A percentile compares a stretch with the other conserved stretches of the same genome.
phyloP scores from a whole-genome alignment of 2,329 filamentous ascomycete genomes.

The Apiospora koreana region DNA sequence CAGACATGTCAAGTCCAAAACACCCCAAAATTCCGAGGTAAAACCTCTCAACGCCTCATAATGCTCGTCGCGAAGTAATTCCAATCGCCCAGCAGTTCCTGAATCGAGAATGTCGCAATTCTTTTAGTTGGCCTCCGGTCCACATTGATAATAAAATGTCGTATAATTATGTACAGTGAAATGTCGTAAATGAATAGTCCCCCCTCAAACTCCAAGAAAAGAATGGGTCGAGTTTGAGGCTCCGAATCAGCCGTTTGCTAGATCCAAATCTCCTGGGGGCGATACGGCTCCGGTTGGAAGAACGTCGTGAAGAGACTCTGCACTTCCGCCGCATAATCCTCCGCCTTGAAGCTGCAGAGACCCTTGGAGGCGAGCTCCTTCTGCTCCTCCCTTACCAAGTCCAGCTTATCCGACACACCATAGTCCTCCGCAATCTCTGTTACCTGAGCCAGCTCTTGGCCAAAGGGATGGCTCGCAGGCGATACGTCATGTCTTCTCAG shows the following conservation, averaged over 20 bases:
- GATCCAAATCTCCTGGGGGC: slow-evolving; percentile 3
- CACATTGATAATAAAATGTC: background rate
- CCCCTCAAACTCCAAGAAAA: slow-evolving; percentile 11
- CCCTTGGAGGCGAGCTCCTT: slow-evolving; percentile 68
- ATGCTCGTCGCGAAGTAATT: background rate
- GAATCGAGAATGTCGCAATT: background rate
- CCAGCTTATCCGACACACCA: slow-evolving; percentile 58
- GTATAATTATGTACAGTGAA: slow-evolving; percentile 34
- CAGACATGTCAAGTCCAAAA: background rate
- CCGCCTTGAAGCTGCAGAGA: slow-evolving; percentile 71
- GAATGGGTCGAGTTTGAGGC: background rate
- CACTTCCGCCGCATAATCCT: slow-evolving; percentile 85
- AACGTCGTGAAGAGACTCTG: slow-evolving; percentile 66
- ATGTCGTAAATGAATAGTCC: slow-evolving; percentile 22
- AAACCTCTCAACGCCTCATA: background rate
- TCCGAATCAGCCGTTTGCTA: background rate
- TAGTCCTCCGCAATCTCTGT: slow-evolving; percentile 93
- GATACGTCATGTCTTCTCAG: slow-evolving; percentile 27
- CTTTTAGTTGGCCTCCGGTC: background rate
- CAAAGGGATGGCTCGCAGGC: slow-evolving; percentile 65
- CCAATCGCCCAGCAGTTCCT: background rate
- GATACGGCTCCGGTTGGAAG: slow-evolving; percentile 29
- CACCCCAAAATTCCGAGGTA: background rate
- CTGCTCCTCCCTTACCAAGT: slow-evolving; percentile 73
- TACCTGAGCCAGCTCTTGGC: slow-evolving; percentile 86